Percentiles rank a stretch among this genome's conserved stretches.
Evolutionary conservation across 108 stramenopile genomes (phyloP).

Genomic region (Conticribra weissflogii): DNA sequence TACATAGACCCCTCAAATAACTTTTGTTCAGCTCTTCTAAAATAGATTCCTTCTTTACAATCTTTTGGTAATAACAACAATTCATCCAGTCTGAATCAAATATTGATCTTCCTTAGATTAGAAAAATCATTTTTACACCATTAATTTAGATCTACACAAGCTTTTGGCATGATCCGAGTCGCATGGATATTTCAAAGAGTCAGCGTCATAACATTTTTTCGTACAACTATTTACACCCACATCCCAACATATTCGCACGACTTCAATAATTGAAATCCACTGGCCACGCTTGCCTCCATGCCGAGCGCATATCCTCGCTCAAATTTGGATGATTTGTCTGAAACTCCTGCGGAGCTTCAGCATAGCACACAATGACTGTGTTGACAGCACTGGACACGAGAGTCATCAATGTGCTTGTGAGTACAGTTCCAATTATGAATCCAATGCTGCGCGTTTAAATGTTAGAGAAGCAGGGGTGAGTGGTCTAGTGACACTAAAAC

Average conservation of each 20-base stretch:
- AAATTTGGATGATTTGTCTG: slow-evolving; percentile 65
- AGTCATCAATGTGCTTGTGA: slow-evolving; percentile 59
- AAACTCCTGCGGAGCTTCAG: slow-evolving; percentile 76
- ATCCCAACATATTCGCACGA: neutral
- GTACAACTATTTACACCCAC: neutral
- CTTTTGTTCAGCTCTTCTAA: neutral
- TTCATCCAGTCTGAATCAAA: neutral
- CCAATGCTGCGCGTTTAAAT: slow-evolving; percentile 30
- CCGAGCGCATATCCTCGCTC: slow-evolving; percentile 53
- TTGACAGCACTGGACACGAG: slow-evolving; percentile 73
- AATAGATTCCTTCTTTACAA: too few relatives aligned
- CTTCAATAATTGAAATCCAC: slow-evolving; percentile 52
- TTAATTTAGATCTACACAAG: too few relatives aligned
- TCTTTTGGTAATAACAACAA: too few relatives aligned
- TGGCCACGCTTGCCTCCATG: slow-evolving; percentile 77
- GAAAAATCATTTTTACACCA: too few relatives aligned
- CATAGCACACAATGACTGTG: slow-evolving; percentile 88
- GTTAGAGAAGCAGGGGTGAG: too few relatives aligned
- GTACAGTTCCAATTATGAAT: slow-evolving; percentile 42
- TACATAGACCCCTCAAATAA: too few relatives aligned
- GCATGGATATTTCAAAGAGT: too few relatives aligned
- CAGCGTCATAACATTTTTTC: neutral
- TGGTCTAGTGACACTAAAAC: too few relatives aligned
- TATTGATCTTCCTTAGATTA: neutral
- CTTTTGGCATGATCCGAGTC: too few relatives aligned